A percentile compares a stretch with the other conserved stretches of the same genome.
Evolutionary conservation across 148 eudicot species (phyloP).

Genomic region (Polygonum maritimum): DNA sequence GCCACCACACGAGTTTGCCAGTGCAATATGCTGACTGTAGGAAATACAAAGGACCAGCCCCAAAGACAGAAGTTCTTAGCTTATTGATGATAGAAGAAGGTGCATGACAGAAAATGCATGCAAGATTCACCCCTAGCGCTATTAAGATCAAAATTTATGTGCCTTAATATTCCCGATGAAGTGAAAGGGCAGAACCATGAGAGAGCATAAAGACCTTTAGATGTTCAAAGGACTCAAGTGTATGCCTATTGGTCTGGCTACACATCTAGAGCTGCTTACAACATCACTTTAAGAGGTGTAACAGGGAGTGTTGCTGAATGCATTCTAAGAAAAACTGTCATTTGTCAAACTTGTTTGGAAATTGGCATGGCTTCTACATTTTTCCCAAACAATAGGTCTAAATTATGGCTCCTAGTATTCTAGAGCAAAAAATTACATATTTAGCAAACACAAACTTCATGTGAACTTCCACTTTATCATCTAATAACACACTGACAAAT

Average conservation of each 20-base stretch:
- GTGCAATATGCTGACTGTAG: slow-evolving; percentile 39
- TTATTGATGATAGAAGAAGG: background rate
- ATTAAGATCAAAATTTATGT: background rate
- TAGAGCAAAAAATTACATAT: background rate
- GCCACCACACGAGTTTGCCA: slow-evolving; percentile 23
- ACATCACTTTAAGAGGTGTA: background rate
- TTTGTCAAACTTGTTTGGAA: background rate
- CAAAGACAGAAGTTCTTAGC: background rate
- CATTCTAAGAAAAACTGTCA: background rate
- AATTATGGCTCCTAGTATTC: background rate
- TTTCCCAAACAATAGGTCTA: background rate
- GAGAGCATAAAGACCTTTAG: background rate
- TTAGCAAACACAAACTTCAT: background rate
- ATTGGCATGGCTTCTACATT: background rate
- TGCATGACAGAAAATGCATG: background rate
- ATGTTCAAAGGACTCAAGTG: background rate
- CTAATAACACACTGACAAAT: background rate
- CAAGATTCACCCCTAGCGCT: background rate
- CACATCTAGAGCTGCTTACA: background rate
- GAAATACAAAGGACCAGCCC: slow-evolving; percentile 13
- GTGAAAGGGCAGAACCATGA: background rate
- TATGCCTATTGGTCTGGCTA: background rate
- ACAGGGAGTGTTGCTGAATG: background rate
- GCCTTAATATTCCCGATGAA: background rate
- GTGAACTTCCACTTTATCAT: background rate